Evolutionary conservation across 768 basidiomycete genomes (phyloP).

Genomic region (Suillus brevipes): DNA sequence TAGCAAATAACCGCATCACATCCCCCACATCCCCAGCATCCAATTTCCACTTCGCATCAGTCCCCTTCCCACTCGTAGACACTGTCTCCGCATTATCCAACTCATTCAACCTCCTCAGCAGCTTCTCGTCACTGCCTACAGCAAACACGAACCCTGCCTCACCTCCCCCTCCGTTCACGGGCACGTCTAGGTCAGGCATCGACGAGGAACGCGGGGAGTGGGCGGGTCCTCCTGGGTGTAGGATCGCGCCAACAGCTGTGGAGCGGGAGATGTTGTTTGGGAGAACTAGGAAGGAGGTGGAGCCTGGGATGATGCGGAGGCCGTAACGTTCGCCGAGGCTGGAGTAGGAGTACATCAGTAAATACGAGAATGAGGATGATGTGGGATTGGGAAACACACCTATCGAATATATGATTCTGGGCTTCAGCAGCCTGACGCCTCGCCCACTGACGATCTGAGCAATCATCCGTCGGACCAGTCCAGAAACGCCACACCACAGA

Average conservation of each 20-base stretch:
- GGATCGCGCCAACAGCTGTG: constrained; percentile 79
- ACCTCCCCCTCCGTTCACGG: constrained; percentile 36
- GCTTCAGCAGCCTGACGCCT: constrained; percentile 86
- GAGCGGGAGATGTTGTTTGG: constrained; percentile 83
- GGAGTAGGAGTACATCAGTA: neutral
- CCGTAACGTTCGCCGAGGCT: constrained; percentile 83
- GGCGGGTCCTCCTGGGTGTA: constrained; percentile 60
- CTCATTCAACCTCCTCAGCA: constrained; percentile 74
- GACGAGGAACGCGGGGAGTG: constrained; percentile 32
- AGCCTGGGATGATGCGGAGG: constrained; percentile 78
- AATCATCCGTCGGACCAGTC: constrained; percentile 51
- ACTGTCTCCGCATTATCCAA: constrained; percentile 72
- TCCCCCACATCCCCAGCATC: constrained; percentile 36
- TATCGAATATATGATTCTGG: constrained; percentile 90
- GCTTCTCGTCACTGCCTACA: constrained; percentile 74
- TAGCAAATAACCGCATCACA: constrained; percentile 36
- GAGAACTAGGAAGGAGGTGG: constrained; percentile 77
- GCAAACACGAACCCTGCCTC: constrained; percentile 63
- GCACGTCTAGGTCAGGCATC: constrained; percentile 31
- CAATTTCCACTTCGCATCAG: constrained; percentile 74
- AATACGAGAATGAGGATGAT: neutral
- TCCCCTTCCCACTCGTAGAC: constrained; percentile 70
- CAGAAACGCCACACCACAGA: constrained; percentile 87
- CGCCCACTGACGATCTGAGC: constrained; percentile 75
- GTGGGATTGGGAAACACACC: constrained; percentile 32